Conservation (phyloP, 148 eudicot species). For the Chenopodium formosanum region DNA sequence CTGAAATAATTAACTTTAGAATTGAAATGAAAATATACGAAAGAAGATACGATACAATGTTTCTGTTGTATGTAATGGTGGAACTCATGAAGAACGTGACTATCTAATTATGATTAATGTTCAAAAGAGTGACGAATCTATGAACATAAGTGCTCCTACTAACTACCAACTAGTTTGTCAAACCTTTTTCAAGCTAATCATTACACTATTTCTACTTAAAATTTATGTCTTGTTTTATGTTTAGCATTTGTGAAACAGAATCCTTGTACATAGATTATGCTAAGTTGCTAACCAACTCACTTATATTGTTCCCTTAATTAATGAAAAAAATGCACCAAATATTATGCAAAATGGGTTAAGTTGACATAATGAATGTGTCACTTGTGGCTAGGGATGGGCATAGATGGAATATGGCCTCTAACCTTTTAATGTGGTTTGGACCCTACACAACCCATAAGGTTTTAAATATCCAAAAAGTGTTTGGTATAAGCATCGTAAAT, state of each 20-base stretch:
- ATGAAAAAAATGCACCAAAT: not conserved
- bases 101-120: not conserved
- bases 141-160: not conserved
- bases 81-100: constrained; percentile 1
- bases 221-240: not conserved
- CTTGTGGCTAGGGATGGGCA: too few species aligned
- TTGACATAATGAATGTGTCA: too few species aligned
- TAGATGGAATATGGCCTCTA: too few species aligned
- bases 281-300: not conserved
- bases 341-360: too few species aligned
- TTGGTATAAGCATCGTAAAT: too few species aligned
- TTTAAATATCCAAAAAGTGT: too few species aligned
- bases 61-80: not conserved
- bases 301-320: not conserved
- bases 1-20: not conserved
- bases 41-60: not conserved
- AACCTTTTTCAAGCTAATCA: not conserved
- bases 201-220: not conserved
- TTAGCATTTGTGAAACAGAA: not conserved
- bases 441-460: too few species aligned
- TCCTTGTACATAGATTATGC: not conserved
- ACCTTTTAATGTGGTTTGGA: too few species aligned
- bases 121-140: not conserved
- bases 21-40: not conserved
- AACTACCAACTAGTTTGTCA: not conserved